Base-by-base conservation (phyloP, 1,284 basidiomycete species). In the Cryptococcus hybrid region DNA sequence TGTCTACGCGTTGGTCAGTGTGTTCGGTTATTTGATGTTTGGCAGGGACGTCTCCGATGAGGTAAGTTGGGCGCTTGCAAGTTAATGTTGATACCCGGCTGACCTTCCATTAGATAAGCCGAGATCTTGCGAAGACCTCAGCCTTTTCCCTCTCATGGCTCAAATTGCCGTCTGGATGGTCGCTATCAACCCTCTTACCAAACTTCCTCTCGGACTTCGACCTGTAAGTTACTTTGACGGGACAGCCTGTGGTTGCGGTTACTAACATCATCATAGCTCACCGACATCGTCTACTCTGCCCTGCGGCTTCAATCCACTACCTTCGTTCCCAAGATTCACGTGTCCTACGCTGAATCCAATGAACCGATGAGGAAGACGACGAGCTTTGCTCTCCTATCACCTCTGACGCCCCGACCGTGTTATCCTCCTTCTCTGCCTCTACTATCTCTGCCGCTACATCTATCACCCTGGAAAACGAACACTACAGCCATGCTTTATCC, bases 1-100 rank as follows among this genome's bases (percentile, higher is more conserved):
- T 39, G 81, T 93, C n/a, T 95, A 94, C 70, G 79, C 86, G 8
- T 59, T 87, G 6, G 90, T 96, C 55, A 92, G 89, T 12, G 84
- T 85, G 57, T 85, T 85, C 40, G 93, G 94, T 1, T 97, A 96
- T 67, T 75, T 90, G 34, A 97, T 97, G 93, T 95, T 92, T 75
- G 92, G 92, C n/a, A 81, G 83, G 58, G 68, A 78, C 52, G 90
- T 95, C 54, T 85, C 84, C 65, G 90, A 92, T 60, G 92, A 95
- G 82, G 89, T 90, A 60, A 69, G 82, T 66, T 35, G 42, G 34
- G 39, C 34, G 9, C 34, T 18, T n/a, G 30, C 43, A 59, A 24
- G 54, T 38, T 47, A 56, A 62, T 38, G 30, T 56, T 60, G 52
- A 8, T 7, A 18, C 18, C 18, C 18, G 18, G 18, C 18, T 18